Evolutionary conservation across 208 protist species (phyloP).

Genomic region (Leishmania tropica): DNA sequence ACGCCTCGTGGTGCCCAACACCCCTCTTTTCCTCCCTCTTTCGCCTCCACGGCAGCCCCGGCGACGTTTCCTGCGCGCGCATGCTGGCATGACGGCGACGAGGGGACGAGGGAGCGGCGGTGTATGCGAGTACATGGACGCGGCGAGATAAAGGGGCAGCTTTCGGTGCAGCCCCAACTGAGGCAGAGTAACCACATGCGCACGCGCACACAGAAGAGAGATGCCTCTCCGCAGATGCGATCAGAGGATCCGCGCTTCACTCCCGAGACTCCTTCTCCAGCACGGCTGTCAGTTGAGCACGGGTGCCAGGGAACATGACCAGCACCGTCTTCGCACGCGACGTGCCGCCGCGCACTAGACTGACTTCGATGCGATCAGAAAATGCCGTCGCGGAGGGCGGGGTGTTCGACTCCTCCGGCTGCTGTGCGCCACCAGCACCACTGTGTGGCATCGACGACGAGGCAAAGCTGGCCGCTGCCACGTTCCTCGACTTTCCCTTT

Average conservation of each 20-base stretch:
- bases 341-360: slow-evolving; percentile 56
- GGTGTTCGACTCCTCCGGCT: not conserved
- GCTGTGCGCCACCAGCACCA: not conserved
- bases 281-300: slow-evolving; percentile 53
- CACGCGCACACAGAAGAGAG: not conserved
- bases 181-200: not conserved
- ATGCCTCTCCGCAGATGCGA: not conserved
- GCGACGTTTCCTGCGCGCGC: not conserved
- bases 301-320: slow-evolving; percentile 55
- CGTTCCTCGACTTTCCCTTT: slow-evolving; percentile 24
- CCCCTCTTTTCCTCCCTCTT: not conserved
- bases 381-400: not conserved
- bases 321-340: slow-evolving; percentile 64
- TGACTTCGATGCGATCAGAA: slow-evolving; percentile 44
- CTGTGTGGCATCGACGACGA: not conserved
- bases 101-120: not conserved
- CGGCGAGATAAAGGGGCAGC: not conserved
- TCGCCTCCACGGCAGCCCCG: not conserved
- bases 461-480: not conserved
- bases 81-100: not conserved
- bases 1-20: not conserved
- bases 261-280: slow-evolving; percentile 42
- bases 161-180: not conserved
- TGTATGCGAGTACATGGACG: not conserved
- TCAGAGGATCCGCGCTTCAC: not conserved